Evolutionary conservation across 2,329 filamentous ascomycete species (phyloP).

Genomic region (Plectosphaerella plurivora): DNA sequence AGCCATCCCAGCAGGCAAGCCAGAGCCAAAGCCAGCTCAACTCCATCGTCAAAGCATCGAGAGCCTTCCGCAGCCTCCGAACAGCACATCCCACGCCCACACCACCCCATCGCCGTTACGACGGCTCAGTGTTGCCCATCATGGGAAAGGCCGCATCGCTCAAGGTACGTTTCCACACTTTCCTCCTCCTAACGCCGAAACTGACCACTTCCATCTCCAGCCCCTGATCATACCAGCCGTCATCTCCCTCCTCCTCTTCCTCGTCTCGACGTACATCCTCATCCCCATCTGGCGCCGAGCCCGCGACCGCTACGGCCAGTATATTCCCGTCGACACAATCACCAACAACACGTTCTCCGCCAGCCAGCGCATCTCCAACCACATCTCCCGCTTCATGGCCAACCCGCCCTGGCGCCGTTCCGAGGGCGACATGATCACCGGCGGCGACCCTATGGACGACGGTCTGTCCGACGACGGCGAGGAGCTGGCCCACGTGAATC

Average conservation of each 20-base stretch:
- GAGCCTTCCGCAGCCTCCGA: neutral
- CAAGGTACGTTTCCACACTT: conserved; percentile 24
- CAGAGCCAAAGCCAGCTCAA: too few relatives aligned
- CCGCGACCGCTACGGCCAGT: conserved; percentile 67
- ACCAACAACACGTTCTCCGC: conserved; percentile 52
- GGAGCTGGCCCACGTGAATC: conserved; percentile 59
- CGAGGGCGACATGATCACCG: conserved; percentile 31
- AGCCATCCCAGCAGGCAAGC: too few relatives aligned
- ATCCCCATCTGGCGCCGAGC: conserved; percentile 67
- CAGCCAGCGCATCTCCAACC: conserved; percentile 43
- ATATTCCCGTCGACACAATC: conserved; percentile 64
- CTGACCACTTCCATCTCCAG: conserved; percentile 31
- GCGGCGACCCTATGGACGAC: conserved; percentile 37
- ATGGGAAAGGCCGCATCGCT: conserved; percentile 29
- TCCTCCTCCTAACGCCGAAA: conserved; percentile 12
- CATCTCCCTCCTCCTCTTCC: conserved; percentile 66
- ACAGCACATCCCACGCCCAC: neutral
- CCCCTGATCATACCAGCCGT: conserved; percentile 66
- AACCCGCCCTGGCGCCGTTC: conserved; percentile 45
- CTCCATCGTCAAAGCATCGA: neutral
- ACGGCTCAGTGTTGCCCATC: conserved; percentile 6
- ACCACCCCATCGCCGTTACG: neutral
- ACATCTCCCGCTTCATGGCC: conserved; percentile 32
- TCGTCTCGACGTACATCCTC: conserved; percentile 60
- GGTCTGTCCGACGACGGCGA: conserved; percentile 67